Conservation (phyloP, 805 yeast species). For the Aciculoconidium aculeatum region DNA sequence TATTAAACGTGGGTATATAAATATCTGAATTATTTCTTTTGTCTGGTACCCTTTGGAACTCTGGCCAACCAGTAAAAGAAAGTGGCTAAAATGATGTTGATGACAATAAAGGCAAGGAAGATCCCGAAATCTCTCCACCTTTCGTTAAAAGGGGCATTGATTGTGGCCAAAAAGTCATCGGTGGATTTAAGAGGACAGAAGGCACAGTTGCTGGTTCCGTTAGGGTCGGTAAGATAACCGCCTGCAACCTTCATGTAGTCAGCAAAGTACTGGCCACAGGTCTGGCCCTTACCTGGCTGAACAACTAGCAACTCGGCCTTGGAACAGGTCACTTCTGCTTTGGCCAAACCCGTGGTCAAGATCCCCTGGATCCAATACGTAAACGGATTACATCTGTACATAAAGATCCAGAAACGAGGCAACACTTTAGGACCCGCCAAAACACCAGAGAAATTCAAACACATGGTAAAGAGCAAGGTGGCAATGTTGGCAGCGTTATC, state of each 20-base stretch:
- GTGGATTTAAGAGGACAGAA: slow-evolving; percentile 51
- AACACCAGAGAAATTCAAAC: slow-evolving; percentile 75
- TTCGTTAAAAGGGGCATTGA: slow-evolving; percentile 39
- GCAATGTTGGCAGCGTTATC: slow-evolving; percentile 63
- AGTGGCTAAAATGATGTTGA: slow-evolving; percentile 28
- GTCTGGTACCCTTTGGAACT: slow-evolving; percentile 49
- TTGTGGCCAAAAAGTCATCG: slow-evolving; percentile 48
- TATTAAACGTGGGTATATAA: too few species aligned
- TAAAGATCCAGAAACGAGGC: slow-evolving; percentile 84
- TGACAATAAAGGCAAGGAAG: slow-evolving; percentile 30
- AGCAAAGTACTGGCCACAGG: slow-evolving; percentile 55
- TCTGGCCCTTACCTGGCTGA: slow-evolving; percentile 47
- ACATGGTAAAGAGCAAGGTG: slow-evolving; percentile 52
- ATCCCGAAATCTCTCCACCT: slow-evolving; percentile 68
- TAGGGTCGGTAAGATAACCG: slow-evolving; percentile 57
- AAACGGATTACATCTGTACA: slow-evolving; percentile 70
- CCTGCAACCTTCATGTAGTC: slow-evolving; percentile 33
- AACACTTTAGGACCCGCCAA: slow-evolving; percentile 50
- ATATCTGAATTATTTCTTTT: too few species aligned
- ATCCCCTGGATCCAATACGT: slow-evolving; percentile 64
- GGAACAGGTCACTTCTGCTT: slow-evolving; percentile 29
- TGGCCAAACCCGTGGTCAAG: slow-evolving; percentile 45
- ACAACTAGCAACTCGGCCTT: slow-evolving; percentile 21
- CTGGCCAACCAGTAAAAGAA: slow-evolving; percentile 57
- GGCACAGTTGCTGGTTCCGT: slow-evolving; percentile 43